A percentile compares a stretch with the other conserved stretches of the same genome.
phyloP scores from a whole-genome alignment of 805 yeast species.

The Wickerhamomyces bovis region DNA sequence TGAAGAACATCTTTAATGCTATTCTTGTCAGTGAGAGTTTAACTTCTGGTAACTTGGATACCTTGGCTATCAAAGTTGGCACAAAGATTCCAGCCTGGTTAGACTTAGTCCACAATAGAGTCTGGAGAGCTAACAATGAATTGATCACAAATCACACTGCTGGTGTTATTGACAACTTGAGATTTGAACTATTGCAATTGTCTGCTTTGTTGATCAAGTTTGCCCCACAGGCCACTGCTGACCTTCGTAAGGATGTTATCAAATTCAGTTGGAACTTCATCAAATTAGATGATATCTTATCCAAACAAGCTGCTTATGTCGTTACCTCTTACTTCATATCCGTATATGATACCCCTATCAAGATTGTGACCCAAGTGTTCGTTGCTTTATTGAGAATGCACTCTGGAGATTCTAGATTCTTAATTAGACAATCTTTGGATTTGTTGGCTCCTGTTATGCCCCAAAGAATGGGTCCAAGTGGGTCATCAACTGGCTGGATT shows the following conservation, averaged over 20 bases:
- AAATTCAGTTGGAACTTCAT: slow-evolving; percentile 93
- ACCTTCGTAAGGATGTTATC: slow-evolving; percentile 74
- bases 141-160: slow-evolving; percentile 46
- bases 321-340: slow-evolving; percentile 82
- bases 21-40: slow-evolving; percentile 58
- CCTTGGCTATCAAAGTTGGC: slow-evolving; percentile 34
- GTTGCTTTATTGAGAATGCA: slow-evolving; percentile 83
- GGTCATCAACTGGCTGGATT: slow-evolving; percentile 60
- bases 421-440: slow-evolving; percentile 85
- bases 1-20: slow-evolving; percentile 59
- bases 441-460: slow-evolving; percentile 83
- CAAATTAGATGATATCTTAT: slow-evolving; percentile 78
- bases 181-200: slow-evolving; percentile 74
- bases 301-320: slow-evolving; percentile 90
- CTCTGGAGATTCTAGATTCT: slow-evolving; percentile 73
- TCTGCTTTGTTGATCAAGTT: slow-evolving; percentile 71
- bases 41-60: slow-evolving; percentile 39
- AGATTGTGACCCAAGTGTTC: slow-evolving; percentile 86
- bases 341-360: slow-evolving; percentile 81
- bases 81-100: slow-evolving; percentile 53
- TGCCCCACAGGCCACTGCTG: slow-evolving; percentile 53
- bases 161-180: slow-evolving; percentile 65
- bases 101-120: slow-evolving; percentile 46
- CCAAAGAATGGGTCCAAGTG: slow-evolving; percentile 50
- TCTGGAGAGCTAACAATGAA: slow-evolving; percentile 69